These are phyloP conservation scores for Luffa aegyptiaca DNA, from an alignment of 306 rosid species.

Conservation along the genomic window DNA sequence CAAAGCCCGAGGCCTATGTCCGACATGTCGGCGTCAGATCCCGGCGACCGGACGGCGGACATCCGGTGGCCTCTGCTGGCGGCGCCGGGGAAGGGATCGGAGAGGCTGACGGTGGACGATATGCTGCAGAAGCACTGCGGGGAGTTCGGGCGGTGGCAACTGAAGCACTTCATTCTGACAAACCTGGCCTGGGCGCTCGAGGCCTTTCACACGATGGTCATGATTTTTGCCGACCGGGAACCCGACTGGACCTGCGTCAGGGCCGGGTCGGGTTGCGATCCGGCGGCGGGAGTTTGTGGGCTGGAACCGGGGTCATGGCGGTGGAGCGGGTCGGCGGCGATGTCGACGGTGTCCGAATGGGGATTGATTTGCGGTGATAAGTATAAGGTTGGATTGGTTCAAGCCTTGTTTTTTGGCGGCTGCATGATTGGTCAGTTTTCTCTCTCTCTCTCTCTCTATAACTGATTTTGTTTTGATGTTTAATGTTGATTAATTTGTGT, in stretches of 20 bases:
- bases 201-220: slow-evolving; percentile 91
- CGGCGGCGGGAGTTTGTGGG: slow-evolving; percentile 28
- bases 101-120: slow-evolving; percentile 57
- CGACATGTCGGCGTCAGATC: not conserved
- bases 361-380: slow-evolving; percentile 66
- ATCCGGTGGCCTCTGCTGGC: not conserved
- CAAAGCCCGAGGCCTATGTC: not conserved
- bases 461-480: not conserved
- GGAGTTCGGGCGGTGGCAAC: slow-evolving; percentile 80
- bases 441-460: not conserved
- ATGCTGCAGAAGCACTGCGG: slow-evolving; percentile 71
- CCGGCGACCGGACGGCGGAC: not conserved
- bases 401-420: slow-evolving; percentile 84
- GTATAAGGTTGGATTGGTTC: slow-evolving; percentile 71
- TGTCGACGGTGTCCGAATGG: slow-evolving; percentile 64
- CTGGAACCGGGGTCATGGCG: slow-evolving; percentile 54
- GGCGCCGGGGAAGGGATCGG: not conserved
- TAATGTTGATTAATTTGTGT: not conserved
- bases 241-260: slow-evolving; percentile 47
- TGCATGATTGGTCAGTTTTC: slow-evolving; percentile 78
- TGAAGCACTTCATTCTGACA: slow-evolving; percentile 65
- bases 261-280: slow-evolving; percentile 24
- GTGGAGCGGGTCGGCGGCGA: slow-evolving; percentile 36
- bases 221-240: slow-evolving; percentile 78
- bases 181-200: slow-evolving; percentile 85